Evolutionary conservation across 2,329 filamentous ascomycete species (phyloP).

Genomic region (Cladophialophora bantiana): DNA sequence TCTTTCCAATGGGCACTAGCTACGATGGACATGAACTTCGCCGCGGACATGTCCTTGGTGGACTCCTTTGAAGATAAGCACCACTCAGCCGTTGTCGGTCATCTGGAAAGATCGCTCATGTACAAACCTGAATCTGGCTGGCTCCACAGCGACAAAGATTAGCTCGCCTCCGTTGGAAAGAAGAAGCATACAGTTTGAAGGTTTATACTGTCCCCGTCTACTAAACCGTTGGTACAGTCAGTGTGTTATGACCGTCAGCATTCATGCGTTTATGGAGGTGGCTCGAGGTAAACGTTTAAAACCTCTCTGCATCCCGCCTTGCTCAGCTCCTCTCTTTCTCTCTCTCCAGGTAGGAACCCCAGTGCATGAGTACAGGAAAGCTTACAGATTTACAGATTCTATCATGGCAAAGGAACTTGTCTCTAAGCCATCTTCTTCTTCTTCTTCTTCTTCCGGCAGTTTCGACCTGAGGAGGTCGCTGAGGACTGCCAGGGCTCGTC

Average conservation of each 20-base stretch:
- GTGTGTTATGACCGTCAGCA: neutral
- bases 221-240: neutral
- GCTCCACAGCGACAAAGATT: neutral
- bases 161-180: neutral
- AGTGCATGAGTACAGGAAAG: neutral
- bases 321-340: neutral
- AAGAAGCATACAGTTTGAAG: neutral
- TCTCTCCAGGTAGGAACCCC: neutral
- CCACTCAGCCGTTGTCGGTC: neutral
- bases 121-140: neutral
- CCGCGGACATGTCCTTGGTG: neutral
- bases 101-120: neutral
- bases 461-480: constrained; percentile 27
- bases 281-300: neutral
- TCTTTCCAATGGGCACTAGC: neutral
- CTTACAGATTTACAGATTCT: neutral
- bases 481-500: constrained; percentile 33
- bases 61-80: neutral
- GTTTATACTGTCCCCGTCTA: neutral
- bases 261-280: neutral
- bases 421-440: constrained; percentile 18
- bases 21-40: neutral
- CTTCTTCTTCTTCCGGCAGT: constrained; percentile 17
- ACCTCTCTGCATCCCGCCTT: neutral
- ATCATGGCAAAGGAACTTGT: constrained; percentile 16